Evolutionary conservation across 129 eudicot genomes (phyloP), one percentile per base, ranked within the genome.

Genomic region (Flaveria brownii): DNA sequence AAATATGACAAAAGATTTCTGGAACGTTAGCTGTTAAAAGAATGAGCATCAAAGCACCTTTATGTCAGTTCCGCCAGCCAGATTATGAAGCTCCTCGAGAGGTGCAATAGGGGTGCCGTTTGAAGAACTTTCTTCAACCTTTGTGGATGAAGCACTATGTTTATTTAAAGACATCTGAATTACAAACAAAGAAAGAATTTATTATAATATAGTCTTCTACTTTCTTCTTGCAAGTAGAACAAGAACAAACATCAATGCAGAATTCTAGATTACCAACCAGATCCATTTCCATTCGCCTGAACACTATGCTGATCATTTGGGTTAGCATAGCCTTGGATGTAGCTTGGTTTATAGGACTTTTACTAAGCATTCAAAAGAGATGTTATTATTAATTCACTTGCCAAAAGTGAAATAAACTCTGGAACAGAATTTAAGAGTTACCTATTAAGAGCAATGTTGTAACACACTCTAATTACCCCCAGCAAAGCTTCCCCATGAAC

Each of bases 291-390:
- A 91, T 95, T 79, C 99, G 85, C 86, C 94, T 88, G 76, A 95
- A 87, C 66, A 95, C 82, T 71, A 95, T 86, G 84, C 88, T 95
- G 87, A 95, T 89, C 99, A 95, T 95, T 77, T 95, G 99, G 26
- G 97, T 95, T 70, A 95, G 69, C 97, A 91, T 95, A 70, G 99
- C 99, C 88, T 95, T 95, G 81, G 99, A 85, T 45, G 99, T 95
- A 69, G 97, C 97, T 89, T 95, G 99, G 86, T 95, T 95, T 72
- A 95, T 81, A 51, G 96, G 94, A 88, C 99, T 95, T 90, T 95
- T 95, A 89, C 96, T 95, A 66, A 71, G 55, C 76, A 86, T 73
- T 65, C 72, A 84, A 50, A 82, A 25, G 39, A 72, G 63, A 71
- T 51, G 52, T 47, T 46, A 47, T 60, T 47, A 75, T 87, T 22